Percentiles rank a stretch among this genome's conserved stretches.
Evolutionary conservation across 805 yeast species (phyloP).

Genomic region (Myxozyma neotropica): DNA sequence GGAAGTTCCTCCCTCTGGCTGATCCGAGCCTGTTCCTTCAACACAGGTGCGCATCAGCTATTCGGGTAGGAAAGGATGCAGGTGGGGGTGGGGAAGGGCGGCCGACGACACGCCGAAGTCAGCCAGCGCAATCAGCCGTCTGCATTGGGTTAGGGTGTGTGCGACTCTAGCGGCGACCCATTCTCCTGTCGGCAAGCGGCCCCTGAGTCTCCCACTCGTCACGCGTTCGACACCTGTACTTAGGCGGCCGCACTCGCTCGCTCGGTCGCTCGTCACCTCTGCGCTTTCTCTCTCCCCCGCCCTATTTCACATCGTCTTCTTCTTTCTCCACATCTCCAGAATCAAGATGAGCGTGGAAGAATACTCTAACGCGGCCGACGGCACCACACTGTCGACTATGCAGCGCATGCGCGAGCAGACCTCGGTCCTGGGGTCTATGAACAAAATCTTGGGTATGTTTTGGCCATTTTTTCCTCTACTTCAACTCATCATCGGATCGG

Average conservation of each 20-base stretch:
- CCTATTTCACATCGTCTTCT: not conserved
- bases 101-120: slow-evolving; percentile 8
- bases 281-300: not conserved
- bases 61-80: not conserved
- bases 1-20: too few species aligned
- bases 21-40: too few species aligned
- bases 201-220: slow-evolving; percentile 12
- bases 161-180: not conserved
- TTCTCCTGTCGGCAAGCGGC: too few species aligned
- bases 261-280: not conserved
- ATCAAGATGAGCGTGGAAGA: slow-evolving; percentile 24
- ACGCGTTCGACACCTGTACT: slow-evolving; percentile 10
- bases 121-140: not conserved
- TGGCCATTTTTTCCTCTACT: not conserved
- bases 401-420: slow-evolving; percentile 39
- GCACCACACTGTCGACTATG: slow-evolving; percentile 27
- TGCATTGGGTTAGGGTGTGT: slow-evolving; percentile 12
- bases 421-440: slow-evolving; percentile 54
- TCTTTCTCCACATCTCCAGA: not conserved
- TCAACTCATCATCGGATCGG: not conserved
- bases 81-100: slow-evolving; percentile 17
- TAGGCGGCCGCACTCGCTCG: slow-evolving; percentile 9
- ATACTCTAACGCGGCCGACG: slow-evolving; percentile 16
- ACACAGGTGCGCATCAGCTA: not conserved
- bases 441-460: slow-evolving; percentile 48